Evolutionary conservation across 306 rosid species (phyloP).

Genomic region (Castanopsis chinensis): DNA sequence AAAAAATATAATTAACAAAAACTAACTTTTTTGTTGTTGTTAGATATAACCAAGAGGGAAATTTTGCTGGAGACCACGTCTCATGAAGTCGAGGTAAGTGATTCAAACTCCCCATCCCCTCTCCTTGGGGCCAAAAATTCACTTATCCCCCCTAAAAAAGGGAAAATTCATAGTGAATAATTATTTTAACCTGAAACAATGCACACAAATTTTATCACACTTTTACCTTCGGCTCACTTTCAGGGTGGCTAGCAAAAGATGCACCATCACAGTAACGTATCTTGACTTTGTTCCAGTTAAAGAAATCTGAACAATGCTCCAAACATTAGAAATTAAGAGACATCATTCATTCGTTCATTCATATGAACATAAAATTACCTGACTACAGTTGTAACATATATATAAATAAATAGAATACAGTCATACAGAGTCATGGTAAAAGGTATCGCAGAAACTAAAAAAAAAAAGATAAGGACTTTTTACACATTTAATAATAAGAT

Average conservation of each 20-base stretch:
- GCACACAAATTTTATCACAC: conserved; percentile 3
- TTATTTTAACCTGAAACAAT: not conserved
- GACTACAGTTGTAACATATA: not conserved
- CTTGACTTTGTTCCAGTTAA: conserved; percentile 94
- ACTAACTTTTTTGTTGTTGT: not conserved
- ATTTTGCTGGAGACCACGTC: too few relatives aligned
- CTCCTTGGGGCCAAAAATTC: too few relatives aligned
- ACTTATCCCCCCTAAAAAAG: too few relatives aligned
- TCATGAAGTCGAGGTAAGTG: too few relatives aligned
- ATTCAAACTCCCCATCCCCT: too few relatives aligned
- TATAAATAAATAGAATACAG: too few relatives aligned
- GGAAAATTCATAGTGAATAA: not conserved
- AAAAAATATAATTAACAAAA: not conserved
- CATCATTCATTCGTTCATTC: conserved; percentile 9
- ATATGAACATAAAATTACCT: not conserved
- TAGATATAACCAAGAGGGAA: not conserved
- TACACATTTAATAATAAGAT: too few relatives aligned
- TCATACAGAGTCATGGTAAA: too few relatives aligned
- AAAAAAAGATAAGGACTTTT: too few relatives aligned
- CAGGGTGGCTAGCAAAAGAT: conserved; percentile 83
- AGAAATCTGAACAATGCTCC: conserved; percentile 72
- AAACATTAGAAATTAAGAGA: conserved; percentile 25
- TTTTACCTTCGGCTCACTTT: conserved; percentile 56
- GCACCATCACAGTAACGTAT: conserved; percentile 96
- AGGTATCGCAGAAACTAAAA: too few relatives aligned